A percentile compares a stretch with the other conserved stretches of the same genome.
These are phyloP conservation scores for Mycena rebaudengoi DNA, from an alignment of 768 basidiomycete species.

Conservation along the genomic window DNA sequence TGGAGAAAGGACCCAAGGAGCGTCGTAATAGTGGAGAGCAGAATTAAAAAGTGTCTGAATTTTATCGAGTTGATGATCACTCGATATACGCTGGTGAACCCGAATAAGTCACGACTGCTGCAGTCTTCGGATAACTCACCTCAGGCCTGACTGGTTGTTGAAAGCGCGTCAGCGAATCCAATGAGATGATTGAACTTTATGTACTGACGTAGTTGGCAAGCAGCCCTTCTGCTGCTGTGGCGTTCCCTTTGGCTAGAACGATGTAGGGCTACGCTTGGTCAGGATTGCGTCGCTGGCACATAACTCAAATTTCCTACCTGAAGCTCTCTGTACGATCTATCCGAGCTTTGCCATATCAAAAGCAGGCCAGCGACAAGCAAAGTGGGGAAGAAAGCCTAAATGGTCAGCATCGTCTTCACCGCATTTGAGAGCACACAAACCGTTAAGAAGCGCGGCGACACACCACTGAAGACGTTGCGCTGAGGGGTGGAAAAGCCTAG, in stretches of 20 bases:
- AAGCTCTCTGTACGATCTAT: conserved; percentile 49
- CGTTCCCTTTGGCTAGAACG: conserved; percentile 58
- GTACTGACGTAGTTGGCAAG: conserved; percentile 70
- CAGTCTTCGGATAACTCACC: conserved; percentile 31
- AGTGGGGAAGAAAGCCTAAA: conserved; percentile 69
- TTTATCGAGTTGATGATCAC: conserved; percentile 1
- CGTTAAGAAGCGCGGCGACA: conserved; percentile 54
- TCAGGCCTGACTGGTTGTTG: neutral
- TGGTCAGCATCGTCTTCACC: neutral
- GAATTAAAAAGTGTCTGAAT: conserved; percentile 58
- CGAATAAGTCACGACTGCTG: neutral
- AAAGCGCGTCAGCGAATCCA: neutral
- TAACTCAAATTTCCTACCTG: conserved; percentile 50
- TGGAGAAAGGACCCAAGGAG: conserved; percentile 36
- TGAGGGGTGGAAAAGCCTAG: conserved; percentile 66
- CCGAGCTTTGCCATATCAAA: conserved; percentile 20
- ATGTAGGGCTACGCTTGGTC: conserved; percentile 62
- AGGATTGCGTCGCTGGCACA: neutral
- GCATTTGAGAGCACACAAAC: conserved; percentile 10
- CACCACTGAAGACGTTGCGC: conserved; percentile 55
- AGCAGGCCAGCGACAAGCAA: conserved; percentile 36
- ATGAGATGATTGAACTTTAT: neutral
- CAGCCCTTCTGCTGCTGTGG: conserved; percentile 63
- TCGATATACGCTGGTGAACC: neutral
- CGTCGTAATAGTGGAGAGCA: conserved; percentile 54